Percentiles rank a stretch among this genome's conserved stretches.
Evolutionary conservation across 305 asterid species (phyloP).

Genomic region (Fraxinus greggii): DNA sequence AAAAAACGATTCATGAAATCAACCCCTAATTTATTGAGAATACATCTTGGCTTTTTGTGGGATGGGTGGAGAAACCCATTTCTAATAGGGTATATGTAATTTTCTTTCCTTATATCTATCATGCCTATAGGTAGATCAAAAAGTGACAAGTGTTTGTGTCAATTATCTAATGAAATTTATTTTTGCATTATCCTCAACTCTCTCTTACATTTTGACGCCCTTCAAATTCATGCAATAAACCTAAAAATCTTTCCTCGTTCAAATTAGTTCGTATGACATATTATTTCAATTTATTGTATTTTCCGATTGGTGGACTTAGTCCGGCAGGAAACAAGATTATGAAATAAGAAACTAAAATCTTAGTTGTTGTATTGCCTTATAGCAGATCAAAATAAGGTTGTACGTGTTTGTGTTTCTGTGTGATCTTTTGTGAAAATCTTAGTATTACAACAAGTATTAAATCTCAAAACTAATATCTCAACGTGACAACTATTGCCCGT

Average conservation of each 20-base stretch:
- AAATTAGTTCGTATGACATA: not conserved
- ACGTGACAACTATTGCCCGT: not conserved
- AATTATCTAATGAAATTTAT: not conserved
- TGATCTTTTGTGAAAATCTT: no score
- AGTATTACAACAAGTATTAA: not conserved
- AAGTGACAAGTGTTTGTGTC: not conserved
- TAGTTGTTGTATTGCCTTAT: not conserved
- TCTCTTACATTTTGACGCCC: not conserved
- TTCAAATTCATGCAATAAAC: not conserved
- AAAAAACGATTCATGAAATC: no score
- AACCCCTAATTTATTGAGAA: not conserved
- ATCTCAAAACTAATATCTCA: not conserved
- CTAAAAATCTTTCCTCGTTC: not conserved
- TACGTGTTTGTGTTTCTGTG: not conserved
- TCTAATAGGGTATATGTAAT: not conserved
- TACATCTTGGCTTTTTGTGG: not conserved
- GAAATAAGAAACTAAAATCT: not conserved
- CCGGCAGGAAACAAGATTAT: not conserved
- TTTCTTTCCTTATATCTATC: not conserved
- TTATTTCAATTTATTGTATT: not conserved
- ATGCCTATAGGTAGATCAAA: not conserved
- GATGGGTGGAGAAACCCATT: not conserved
- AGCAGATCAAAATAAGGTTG: not conserved
- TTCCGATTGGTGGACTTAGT: not conserved
- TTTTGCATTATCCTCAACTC: not conserved